phyloP scores from a whole-genome alignment of 2,329 filamentous ascomycete genomes.

The Knufia petricola region DNA sequence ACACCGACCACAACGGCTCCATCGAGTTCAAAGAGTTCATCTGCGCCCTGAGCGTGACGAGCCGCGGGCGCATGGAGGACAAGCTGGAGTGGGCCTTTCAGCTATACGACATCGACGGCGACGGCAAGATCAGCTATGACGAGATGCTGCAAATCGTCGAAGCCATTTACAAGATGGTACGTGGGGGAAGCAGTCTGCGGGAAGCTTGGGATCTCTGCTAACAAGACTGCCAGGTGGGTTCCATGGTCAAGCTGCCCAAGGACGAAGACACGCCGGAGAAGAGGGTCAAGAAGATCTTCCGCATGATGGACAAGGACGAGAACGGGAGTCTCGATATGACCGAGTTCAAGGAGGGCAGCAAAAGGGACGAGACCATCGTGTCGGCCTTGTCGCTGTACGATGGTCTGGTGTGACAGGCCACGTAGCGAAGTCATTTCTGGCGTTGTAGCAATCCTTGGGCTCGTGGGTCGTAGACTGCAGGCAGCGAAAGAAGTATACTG shows the following conservation, averaged over 20 bases:
- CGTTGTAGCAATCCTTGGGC: no score
- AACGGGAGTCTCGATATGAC: constrained; percentile 94
- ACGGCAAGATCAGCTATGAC: constrained; percentile 97
- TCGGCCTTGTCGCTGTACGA: constrained; percentile 94
- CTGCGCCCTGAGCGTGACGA: constrained; percentile 92
- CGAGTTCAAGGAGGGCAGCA: constrained; percentile 98
- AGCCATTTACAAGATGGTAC: constrained; percentile 99
- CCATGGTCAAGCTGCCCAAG: constrained; percentile 97
- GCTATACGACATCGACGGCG: constrained; percentile 96
- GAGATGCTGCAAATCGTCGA: constrained; percentile 99
- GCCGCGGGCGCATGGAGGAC: constrained; percentile 97
- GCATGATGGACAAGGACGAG: constrained; percentile 99
- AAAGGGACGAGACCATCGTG: constrained; percentile 97
- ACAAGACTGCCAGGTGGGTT: constrained; percentile 62
- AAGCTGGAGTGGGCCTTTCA: constrained; percentile 99
- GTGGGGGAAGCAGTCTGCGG: no score
- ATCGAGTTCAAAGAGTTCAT: constrained; percentile 99
- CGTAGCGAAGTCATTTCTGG: no score
- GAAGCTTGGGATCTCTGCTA: constrained; percentile 1
- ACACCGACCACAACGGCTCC: constrained; percentile 90
- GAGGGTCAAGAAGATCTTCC: constrained; percentile 94
- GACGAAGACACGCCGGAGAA: constrained; percentile 99
- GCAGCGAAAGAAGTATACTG: no score
- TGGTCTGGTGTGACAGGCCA: constrained; percentile 76
- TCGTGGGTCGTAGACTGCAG: no score